phyloP scores from a whole-genome alignment of 139 green algal species.

The Chlorella sp. region DNA sequence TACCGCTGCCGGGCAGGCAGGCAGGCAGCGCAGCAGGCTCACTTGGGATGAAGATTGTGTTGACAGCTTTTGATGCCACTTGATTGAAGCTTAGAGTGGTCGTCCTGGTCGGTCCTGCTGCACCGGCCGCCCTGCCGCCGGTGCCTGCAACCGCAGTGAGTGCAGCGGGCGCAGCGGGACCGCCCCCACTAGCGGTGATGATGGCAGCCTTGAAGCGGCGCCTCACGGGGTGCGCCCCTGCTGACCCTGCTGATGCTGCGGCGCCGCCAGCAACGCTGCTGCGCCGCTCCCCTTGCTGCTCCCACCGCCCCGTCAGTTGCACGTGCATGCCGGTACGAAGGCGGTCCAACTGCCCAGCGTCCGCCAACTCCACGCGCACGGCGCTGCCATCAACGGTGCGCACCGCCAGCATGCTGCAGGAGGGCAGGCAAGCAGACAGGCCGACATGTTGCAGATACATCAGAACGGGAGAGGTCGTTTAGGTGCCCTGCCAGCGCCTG shows the following conservation, averaged over 20 bases:
- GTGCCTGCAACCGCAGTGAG: background rate
- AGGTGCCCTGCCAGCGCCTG: no score
- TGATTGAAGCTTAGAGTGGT: background rate
- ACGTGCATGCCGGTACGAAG: constrained; percentile 18
- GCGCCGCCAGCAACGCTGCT: no score
- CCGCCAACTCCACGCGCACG: background rate
- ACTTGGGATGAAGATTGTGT: constrained; percentile 29
- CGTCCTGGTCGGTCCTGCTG: background rate
- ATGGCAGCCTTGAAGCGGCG: background rate
- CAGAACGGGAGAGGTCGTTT: no score
- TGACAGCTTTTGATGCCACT: background rate
- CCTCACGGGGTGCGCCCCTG: no score
- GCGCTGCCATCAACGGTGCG: background rate
- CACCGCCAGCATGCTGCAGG: constrained; percentile 12
- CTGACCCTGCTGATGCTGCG: no score
- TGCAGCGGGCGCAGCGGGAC: background rate
- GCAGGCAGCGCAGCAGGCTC: background rate
- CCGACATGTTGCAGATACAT: no score
- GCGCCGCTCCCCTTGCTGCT: background rate
- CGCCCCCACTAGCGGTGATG: background rate
- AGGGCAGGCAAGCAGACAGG: background rate
- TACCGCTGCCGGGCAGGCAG: no score
- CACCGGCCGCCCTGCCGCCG: no score
- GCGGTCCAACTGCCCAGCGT: background rate
- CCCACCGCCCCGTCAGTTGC: background rate